Evolutionary conservation across 345 rosid genomes (phyloP), one percentile per base, ranked within the genome.

Genomic region (Angophora floribunda): DNA sequence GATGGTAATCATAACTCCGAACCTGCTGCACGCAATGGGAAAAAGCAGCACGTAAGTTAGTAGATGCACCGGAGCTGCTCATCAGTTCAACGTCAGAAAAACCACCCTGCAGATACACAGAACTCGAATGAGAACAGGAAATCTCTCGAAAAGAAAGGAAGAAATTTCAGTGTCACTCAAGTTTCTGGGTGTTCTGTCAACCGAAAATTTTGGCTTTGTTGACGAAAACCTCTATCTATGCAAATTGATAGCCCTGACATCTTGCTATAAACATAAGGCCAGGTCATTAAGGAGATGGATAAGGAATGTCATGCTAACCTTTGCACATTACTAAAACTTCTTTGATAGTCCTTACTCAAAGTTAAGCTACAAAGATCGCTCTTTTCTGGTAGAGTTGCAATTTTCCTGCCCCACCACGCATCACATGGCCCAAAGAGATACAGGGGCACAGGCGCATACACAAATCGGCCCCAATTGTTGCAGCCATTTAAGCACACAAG

Each of bases 1-100:
- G 99, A 90, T 97, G 99, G 90, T 96, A 96, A 93, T 97, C 99
- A 93, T 96, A 96, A 88, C 89, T 96, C 79, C 98, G 92, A 26
- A 96, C 99, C 94, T 96, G 99, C 88, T 95, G 94, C 59, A 96
- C 98, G 89, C 99, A 96, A 89, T 95, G 90, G 17, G 97, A 95
- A 88, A 97, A 96, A 57, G 99, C 98, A 45, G 96, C 91, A 5
- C 96, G 93, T 88, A 96, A 91, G 91, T 89, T 92, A 41, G 82
- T 90, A 4, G 96, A 93, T 44, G 89, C 79, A 44, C 30, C 10
- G 36, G 93, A 92, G 92, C 94, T 92, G 55, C 90, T 95, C 99
- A 96, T 96, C 90, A 85, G 93, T 82, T 84, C 89, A 36, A 53
- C 82, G 86, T 32, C 36, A 24, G 7, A 32, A 6, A 28, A 52